Percentiles rank a stretch among this genome's conserved stretches.
Conservation (phyloP, 2,329 filamentous ascomycete species). For the Trichoderma koningiopsis region DNA sequence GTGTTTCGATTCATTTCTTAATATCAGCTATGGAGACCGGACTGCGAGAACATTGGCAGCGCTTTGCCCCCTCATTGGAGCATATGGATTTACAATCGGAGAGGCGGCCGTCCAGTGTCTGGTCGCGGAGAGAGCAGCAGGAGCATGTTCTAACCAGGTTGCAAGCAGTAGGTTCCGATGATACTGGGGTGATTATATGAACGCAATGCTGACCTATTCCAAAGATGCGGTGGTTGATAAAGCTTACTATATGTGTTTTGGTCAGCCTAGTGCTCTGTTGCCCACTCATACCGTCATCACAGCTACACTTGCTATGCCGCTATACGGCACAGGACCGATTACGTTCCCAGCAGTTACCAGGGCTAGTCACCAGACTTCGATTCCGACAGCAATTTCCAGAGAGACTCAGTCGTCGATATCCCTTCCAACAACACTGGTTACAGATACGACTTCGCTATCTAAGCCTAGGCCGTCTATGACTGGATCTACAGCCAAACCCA, state of each 20-base stretch:
- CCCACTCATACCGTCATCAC: constrained; percentile 61
- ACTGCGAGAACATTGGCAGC: constrained; percentile 57
- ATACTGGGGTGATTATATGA: background rate
- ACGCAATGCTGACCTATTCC: constrained; percentile 27
- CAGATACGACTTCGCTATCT: constrained; percentile 32
- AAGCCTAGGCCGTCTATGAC: constrained; percentile 17
- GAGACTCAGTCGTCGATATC: constrained; percentile 15
- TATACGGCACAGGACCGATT: constrained; percentile 19
- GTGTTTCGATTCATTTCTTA: constrained; percentile 66
- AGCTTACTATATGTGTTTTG: constrained; percentile 62
- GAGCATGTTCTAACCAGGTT: constrained; percentile 54
- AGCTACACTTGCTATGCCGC: constrained; percentile 47
- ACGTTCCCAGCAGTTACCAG: constrained; percentile 19
- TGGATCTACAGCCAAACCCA: background rate
- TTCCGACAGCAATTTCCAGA: background rate
- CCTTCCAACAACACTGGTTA: constrained; percentile 36
- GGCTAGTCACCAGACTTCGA: background rate
- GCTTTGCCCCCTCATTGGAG: constrained; percentile 62
- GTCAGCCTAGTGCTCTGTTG: constrained; percentile 51
- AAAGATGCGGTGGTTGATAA: constrained; percentile 47
- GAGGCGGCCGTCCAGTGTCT: constrained; percentile 72
- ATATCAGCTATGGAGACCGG: constrained; percentile 60
- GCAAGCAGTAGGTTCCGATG: constrained; percentile 37
- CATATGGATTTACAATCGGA: constrained; percentile 67
- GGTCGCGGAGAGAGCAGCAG: constrained; percentile 52